These are phyloP conservation scores for Pholiota adiposa DNA, from an alignment of 1,284 basidiomycete species.

Conservation along the genomic window DNA sequence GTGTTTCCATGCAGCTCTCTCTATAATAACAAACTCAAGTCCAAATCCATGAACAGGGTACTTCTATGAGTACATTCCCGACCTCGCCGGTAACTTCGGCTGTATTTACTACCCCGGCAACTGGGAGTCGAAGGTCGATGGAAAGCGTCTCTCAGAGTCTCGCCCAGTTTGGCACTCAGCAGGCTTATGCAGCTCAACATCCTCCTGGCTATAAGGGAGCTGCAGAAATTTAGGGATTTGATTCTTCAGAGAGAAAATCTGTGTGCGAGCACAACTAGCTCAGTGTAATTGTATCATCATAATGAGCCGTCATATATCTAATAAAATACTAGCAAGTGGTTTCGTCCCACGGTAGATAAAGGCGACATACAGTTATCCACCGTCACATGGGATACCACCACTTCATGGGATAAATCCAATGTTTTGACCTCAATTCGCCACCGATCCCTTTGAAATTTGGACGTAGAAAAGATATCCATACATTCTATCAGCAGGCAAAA, in stretches of 20 bases:
- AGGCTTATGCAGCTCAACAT: constrained; percentile 8
- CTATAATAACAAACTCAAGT: neutral
- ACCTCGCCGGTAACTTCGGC: constrained; percentile 23
- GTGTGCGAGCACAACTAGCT: neutral
- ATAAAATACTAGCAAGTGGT: too few relatives aligned
- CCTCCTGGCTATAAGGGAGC: constrained; percentile 20
- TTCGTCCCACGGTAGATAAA: too few relatives aligned
- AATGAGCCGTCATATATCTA: neutral
- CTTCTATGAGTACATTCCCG: constrained; percentile 15
- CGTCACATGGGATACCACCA: too few relatives aligned
- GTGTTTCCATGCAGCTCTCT: constrained; percentile 9
- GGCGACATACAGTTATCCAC: too few relatives aligned
- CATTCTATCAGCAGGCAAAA: too few relatives aligned
- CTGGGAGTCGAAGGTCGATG: constrained; percentile 24
- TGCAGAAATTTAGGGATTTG: constrained; percentile 18
- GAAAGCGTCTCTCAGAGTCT: constrained; percentile 29
- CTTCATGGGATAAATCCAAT: too few relatives aligned
- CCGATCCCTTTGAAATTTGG: too few relatives aligned
- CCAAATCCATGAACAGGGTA: constrained; percentile 10
- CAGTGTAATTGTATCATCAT: constrained; percentile 3
- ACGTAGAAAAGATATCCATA: too few relatives aligned
- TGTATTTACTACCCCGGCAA: constrained; percentile 25
- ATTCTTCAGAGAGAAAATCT: too few relatives aligned
- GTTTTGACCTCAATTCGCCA: too few relatives aligned
- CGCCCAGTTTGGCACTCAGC: constrained; percentile 21